Percentiles rank a stretch among this genome's conserved stretches.
phyloP scores from a whole-genome alignment of 75 land plant species.

The Selaginella moellendorffii region DNA sequence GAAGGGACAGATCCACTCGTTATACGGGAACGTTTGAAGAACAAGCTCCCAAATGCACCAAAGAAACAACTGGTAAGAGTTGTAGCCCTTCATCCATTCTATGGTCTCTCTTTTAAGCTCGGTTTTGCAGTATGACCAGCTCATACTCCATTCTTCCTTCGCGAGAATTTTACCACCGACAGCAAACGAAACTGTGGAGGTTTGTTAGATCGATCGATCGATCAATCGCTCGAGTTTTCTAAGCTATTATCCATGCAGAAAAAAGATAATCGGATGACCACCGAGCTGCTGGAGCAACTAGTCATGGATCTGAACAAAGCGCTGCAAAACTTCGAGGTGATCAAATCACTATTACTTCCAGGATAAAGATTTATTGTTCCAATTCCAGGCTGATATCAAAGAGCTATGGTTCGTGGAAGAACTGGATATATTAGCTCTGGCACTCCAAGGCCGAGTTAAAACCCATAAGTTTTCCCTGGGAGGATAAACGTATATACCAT shows the following conservation, averaged over 20 bases:
- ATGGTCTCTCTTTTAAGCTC: background rate
- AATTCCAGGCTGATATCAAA: conserved; percentile 61
- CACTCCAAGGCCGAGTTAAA: conserved; percentile 60
- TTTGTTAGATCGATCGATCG: conserved; percentile 4
- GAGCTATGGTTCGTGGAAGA: conserved; percentile 98
- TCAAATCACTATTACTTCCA: no score
- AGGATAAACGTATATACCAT: no score
- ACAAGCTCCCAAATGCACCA: conserved; percentile 75
- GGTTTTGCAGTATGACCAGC: conserved; percentile 58
- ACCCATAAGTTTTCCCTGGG: conserved; percentile 29
- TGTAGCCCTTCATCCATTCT: background rate
- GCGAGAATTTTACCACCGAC: conserved; percentile 75
- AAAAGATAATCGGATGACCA: no score
- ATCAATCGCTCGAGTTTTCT: background rate
- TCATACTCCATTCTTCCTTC: conserved; percentile 79
- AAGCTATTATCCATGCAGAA: no score
- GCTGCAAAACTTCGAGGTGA: no score
- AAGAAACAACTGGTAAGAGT: conserved; percentile 63
- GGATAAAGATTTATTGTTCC: no score
- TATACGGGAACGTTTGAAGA: conserved; percentile 48
- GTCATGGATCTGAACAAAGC: no score
- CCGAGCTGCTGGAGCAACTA: no score
- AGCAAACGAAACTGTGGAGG: conserved; percentile 24
- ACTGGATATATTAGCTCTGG: conserved; percentile 76
- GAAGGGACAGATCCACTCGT: conserved; percentile 74